Percentiles rank a stretch among this genome's conserved stretches.
These are phyloP conservation scores for Comarum palustre DNA, from an alignment of 306 rosid species.

Conservation along the genomic window DNA sequence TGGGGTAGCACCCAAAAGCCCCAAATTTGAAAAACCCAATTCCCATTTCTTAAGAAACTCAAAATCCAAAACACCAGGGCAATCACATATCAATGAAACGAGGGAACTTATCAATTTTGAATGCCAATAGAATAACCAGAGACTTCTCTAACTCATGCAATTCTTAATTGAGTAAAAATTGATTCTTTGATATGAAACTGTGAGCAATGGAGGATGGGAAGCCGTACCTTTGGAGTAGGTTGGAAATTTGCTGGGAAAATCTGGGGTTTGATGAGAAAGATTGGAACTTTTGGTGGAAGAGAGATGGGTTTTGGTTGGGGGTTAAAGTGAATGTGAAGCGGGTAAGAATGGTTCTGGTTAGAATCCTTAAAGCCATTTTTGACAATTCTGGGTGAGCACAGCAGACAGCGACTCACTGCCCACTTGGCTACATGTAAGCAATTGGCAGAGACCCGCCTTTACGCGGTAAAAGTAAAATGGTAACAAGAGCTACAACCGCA, in stretches of 20 bases:
- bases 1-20: constrained; percentile 32
- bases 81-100: constrained; percentile 43
- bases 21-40: constrained; percentile 34
- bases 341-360: neutral
- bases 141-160: constrained; percentile 41
- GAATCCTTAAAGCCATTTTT: constrained; percentile 5
- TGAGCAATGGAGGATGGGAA: constrained; percentile 52
- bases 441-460: neutral
- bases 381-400: neutral
- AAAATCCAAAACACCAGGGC: constrained; percentile 58
- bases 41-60: constrained; percentile 51
- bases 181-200: constrained; percentile 43
- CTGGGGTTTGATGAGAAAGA: constrained; percentile 19
- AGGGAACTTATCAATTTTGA: constrained; percentile 51
- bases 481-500: too few species aligned
- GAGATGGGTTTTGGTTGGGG: neutral
- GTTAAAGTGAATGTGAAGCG: neutral
- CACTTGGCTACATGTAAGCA: too few species aligned
- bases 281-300: neutral
- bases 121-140: constrained; percentile 43
- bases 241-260: constrained; percentile 28
- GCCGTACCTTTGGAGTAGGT: constrained; percentile 56
- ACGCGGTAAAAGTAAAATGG: neutral
- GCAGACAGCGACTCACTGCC: too few species aligned
- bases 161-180: constrained; percentile 35